A percentile compares a stretch with the other conserved stretches of the same genome.
Evolutionary conservation across 2,329 filamentous ascomycete species (phyloP).

Genomic region (Stagonosporopsis cucurbitacearum): DNA sequence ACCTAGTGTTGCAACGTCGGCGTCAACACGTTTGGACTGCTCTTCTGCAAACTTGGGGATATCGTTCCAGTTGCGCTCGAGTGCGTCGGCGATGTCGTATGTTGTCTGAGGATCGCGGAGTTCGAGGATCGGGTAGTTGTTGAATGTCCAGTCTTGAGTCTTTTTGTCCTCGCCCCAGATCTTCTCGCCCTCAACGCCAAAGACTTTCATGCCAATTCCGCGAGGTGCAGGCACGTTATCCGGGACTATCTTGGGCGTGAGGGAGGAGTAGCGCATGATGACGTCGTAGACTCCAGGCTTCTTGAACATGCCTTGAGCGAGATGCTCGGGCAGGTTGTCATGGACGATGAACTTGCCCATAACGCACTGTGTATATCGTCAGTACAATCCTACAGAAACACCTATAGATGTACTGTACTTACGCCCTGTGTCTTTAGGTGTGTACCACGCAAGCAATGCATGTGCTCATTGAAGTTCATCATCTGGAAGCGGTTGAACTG

Average conservation of each 20-base stretch:
- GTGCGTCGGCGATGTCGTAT: constrained; percentile 48
- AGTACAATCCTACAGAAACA: background rate
- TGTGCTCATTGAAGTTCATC: constrained; percentile 53
- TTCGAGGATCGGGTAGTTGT: constrained; percentile 57
- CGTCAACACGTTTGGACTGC: constrained; percentile 52
- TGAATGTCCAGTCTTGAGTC: constrained; percentile 58
- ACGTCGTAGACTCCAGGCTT: constrained; percentile 34
- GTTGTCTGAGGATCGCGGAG: constrained; percentile 56
- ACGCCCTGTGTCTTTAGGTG: constrained; percentile 58
- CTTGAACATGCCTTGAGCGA: constrained; percentile 46
- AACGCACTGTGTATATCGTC: constrained; percentile 34
- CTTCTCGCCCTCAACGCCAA: constrained; percentile 53
- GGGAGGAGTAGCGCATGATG: constrained; percentile 38
- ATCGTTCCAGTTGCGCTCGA: constrained; percentile 38
- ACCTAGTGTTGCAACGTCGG: constrained; percentile 34
- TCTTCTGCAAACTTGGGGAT: constrained; percentile 40
- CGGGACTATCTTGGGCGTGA: constrained; percentile 35
- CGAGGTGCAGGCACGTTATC: constrained; percentile 52
- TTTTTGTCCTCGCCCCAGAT: constrained; percentile 38
- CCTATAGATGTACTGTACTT: background rate
- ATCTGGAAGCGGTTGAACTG: constrained; percentile 56
- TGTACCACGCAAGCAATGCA: constrained; percentile 46
- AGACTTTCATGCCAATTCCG: constrained; percentile 59
- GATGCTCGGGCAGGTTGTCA: constrained; percentile 52
- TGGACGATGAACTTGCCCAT: constrained; percentile 56